Percentiles rank a stretch among this genome's conserved stretches.
Evolutionary conservation across 805 yeast species (phyloP).

Genomic region (Hyphopichia homilentoma): DNA sequence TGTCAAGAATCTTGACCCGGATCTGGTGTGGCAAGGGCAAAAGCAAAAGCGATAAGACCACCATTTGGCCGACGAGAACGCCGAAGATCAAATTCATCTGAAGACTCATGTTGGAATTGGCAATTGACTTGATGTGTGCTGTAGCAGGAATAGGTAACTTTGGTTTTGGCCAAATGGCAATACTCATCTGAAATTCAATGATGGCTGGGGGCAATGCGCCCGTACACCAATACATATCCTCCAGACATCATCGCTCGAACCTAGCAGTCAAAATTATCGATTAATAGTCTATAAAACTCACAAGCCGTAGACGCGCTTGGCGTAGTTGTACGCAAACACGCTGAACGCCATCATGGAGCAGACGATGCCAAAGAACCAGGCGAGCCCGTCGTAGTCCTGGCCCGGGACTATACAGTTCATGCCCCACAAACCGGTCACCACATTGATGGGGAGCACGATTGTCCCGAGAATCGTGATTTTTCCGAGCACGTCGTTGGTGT

Average conservation of each 20-base stretch:
- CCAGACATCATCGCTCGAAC: too few species aligned
- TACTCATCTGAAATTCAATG: too few species aligned
- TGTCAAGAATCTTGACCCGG: constrained; percentile 40
- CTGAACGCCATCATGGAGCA: constrained; percentile 33
- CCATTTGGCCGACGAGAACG: constrained; percentile 51
- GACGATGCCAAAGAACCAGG: constrained; percentile 40
- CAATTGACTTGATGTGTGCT: too few species aligned
- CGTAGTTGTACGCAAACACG: constrained; percentile 36
- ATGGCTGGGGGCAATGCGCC: too few species aligned
- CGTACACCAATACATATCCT: too few species aligned
- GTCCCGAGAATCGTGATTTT: constrained; percentile 93
- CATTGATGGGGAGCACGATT: constrained; percentile 90
- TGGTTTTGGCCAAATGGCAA: too few species aligned
- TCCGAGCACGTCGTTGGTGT: constrained; percentile 93
- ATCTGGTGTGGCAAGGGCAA: constrained; percentile 53
- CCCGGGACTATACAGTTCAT: constrained; percentile 98
- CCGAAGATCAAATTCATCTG: constrained; percentile 47
- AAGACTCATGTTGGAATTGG: constrained; percentile 40
- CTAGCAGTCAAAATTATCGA: too few species aligned
- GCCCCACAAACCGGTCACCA: constrained; percentile 97
- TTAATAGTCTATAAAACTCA: too few species aligned
- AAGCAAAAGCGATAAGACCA: constrained; percentile 41
- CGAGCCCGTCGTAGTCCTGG: constrained; percentile 46
- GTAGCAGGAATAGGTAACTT: too few species aligned
- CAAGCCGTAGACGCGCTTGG: too few species aligned